Conservation (phyloP, 1,284 basidiomycete species). For the Cystobasidium pallidum region DNA sequence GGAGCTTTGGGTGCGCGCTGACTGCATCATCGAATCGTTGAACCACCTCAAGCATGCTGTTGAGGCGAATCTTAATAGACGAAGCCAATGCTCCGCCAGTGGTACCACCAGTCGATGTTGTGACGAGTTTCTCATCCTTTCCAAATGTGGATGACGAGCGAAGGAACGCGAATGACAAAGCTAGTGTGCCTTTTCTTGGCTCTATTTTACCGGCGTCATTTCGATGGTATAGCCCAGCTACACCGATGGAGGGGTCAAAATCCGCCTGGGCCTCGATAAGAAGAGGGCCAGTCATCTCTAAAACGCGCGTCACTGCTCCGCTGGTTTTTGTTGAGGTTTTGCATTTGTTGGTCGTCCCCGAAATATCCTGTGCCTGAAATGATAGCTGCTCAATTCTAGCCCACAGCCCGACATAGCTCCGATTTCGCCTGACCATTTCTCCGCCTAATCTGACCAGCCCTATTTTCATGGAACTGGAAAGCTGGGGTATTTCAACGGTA, state of each 20-base stretch:
- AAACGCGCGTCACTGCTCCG: not conserved
- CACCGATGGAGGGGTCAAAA: slow-evolving; percentile 42
- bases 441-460: slow-evolving; percentile 32
- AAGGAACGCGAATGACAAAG: slow-evolving; percentile 21
- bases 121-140: slow-evolving; percentile 5
- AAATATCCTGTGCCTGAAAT: not conserved
- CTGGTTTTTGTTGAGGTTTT: not conserved
- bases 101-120: not conserved
- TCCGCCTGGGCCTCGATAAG: slow-evolving; percentile 25
- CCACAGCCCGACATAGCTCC: slow-evolving; percentile 37
- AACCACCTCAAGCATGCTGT: slow-evolving; percentile 13
- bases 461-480: not conserved
- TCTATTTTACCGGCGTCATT: slow-evolving; percentile 11
- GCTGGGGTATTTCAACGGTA: slow-evolving; percentile 21
- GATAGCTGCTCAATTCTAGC: slow-evolving; percentile 21
- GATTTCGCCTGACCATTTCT: slow-evolving; percentile 21
- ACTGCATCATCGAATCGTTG: slow-evolving; percentile 1
- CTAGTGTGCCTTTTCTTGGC: slow-evolving; percentile 32
- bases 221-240: slow-evolving; percentile 38
- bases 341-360: not conserved
- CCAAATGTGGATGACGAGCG: not conserved
- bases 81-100: not conserved
- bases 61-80: slow-evolving; percentile 25
- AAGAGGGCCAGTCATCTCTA: slow-evolving; percentile 31
- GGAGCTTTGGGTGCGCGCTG: slow-evolving; percentile 13